A percentile compares a stretch with the other conserved stretches of the same genome.
phyloP scores from a whole-genome alignment of 768 basidiomycete genomes.

The Boletus pseudopeckii region DNA sequence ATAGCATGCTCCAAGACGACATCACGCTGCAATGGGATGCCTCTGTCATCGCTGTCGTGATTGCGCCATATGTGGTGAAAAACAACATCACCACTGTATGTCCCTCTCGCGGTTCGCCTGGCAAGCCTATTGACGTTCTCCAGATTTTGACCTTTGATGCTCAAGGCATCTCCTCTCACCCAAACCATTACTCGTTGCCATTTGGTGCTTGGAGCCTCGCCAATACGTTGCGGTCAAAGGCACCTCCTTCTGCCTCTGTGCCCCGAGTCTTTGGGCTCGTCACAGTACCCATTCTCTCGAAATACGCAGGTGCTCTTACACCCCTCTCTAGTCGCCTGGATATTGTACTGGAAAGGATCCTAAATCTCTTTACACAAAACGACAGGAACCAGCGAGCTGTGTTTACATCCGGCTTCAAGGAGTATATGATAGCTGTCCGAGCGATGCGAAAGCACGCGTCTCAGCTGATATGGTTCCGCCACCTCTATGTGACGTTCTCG shows the following conservation, averaged over 20 bases:
- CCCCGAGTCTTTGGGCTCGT: conserved; percentile 55
- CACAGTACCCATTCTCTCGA: conserved; percentile 51
- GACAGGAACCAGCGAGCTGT: conserved; percentile 22
- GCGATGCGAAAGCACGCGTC: conserved; percentile 74
- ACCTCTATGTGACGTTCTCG: conserved; percentile 76
- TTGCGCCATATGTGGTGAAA: conserved; percentile 55
- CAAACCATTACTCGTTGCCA: conserved; percentile 77
- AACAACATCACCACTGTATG: conserved; percentile 64
- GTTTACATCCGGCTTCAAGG: conserved; percentile 54
- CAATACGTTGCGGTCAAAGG: conserved; percentile 25
- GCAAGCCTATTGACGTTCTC: neutral
- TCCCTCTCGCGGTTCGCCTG: conserved; percentile 4
- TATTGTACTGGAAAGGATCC: conserved; percentile 20
- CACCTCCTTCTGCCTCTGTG: conserved; percentile 32
- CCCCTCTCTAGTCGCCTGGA: conserved; percentile 49
- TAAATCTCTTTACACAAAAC: conserved; percentile 2
- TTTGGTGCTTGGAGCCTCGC: conserved; percentile 49
- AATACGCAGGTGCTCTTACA: conserved; percentile 61
- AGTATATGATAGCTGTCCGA: conserved; percentile 52
- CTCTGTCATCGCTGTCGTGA: conserved; percentile 50
- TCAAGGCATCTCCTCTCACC: conserved; percentile 75
- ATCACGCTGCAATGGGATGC: conserved; percentile 66
- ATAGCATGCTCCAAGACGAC: conserved; percentile 69
- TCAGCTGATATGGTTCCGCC: conserved; percentile 89
- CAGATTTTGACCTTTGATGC: conserved; percentile 87